A percentile compares a stretch with the other conserved stretches of the same genome.
Evolutionary conservation across 306 rosid species (phyloP).

Genomic region (Cyclanthera cordifolia): DNA sequence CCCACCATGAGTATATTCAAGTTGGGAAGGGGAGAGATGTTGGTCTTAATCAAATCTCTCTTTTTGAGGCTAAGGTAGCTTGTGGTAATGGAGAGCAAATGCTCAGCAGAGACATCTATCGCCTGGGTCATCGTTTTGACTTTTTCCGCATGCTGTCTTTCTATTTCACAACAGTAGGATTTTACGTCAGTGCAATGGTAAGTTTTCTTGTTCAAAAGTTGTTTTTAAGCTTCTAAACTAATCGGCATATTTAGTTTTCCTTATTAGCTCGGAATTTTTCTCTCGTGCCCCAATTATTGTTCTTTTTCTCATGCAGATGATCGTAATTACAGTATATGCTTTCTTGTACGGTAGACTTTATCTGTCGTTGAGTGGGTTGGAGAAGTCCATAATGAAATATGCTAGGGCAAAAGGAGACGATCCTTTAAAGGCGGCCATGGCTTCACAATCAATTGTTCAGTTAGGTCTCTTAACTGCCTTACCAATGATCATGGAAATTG

Average conservation of each 20-base stretch:
- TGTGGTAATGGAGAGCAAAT: conserved; percentile 95
- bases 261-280: neutral
- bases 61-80: conserved; percentile 93
- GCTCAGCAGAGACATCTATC: conserved; percentile 80
- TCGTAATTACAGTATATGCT: conserved; percentile 57
- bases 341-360: conserved; percentile 82
- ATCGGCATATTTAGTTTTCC: neutral
- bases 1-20: conserved; percentile 96
- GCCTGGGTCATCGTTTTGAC: conserved; percentile 94
- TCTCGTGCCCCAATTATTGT: neutral
- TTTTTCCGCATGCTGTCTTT: conserved; percentile 91
- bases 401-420: conserved; percentile 54
- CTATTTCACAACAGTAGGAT: conserved; percentile 82
- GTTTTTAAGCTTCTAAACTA: neutral
- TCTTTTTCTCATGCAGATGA: conserved; percentile 44
- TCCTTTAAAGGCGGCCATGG: conserved; percentile 56
- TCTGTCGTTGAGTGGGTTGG: conserved; percentile 85
- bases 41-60: conserved; percentile 93
- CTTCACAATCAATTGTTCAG: conserved; percentile 80
- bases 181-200: conserved; percentile 81
- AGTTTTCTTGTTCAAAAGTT: conserved; percentile 14
- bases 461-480: conserved; percentile 71
- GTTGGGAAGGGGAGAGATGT: conserved; percentile 98
- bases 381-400: conserved; percentile 47
- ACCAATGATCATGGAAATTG: conserved; percentile 98